Base-by-base conservation (phyloP, 768 basidiomycete species). In the Piloderma croceum region DNA sequence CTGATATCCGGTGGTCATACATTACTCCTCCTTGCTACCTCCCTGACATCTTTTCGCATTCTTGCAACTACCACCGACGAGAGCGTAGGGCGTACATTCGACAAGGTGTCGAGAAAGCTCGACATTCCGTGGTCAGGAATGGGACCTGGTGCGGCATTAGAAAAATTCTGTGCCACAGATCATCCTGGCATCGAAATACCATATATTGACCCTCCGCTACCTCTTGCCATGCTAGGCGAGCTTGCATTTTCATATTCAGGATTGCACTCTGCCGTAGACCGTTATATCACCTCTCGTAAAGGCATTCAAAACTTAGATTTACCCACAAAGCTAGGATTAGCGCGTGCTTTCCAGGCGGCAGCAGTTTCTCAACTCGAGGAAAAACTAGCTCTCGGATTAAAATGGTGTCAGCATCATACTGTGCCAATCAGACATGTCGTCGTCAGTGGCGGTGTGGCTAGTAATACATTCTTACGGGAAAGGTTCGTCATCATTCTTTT, bases 1-100 rank as follows among this genome's bases (percentile, higher is more conserved):
- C 73, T 98, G 13, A 71, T 94, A 35, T 93, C 91, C 0, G 94
- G 94, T n/a, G 93, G 93, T 3, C 94, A 98, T 58, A 92, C 93
- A 0, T 69, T 97, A 27, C 71, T 98, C 25, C 70, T 96, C 1
- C 78, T 94, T 9, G 88, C 82, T 1, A 68, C 57, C 0, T 79
- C 81, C 2, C 57, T 60, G 20, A 66, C 63, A 5, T 61, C 67
- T 0, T 96, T 88, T 58, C 67, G 69, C 44, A 75, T 85, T 27
- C 64, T 97, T 21, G 83, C 85, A 1, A 82, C 81, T 12, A 88
- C 85, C 0, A 61, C 66, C 5, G 90, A 93, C 49, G 77, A 78
- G 52, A 79, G 78, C 43, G 74, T 92, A 17, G 90, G 92, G 2
- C 74, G 82, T 35, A 70, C 82, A 1, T 86, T 88, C 50, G 93